Evolutionary conservation across 352 stramenopile genomes (phyloP), one percentile per base, ranked within the genome.

Genomic region (Globisporangium cylindrosporum): DNA sequence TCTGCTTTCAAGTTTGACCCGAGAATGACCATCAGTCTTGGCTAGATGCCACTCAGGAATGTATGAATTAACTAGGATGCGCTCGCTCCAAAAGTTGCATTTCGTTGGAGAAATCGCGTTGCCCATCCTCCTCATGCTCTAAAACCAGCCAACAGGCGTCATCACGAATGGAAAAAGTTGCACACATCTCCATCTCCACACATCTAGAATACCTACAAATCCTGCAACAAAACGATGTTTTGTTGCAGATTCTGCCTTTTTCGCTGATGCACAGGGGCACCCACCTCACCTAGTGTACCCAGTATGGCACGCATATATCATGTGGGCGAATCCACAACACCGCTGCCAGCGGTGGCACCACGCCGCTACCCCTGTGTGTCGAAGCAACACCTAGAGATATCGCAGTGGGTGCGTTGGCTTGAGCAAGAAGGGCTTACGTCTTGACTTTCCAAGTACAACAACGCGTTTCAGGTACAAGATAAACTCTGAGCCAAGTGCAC

Each of bases 31-130:
- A 55, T 55, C 59, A 64, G 32, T 51, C 25, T 56, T 34, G 55
- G 36, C 24, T 41, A 5, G 9, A 55, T 55, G 22, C 38, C 27
- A 64, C 24, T 56, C 59, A 65, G 57, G 59, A 65, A 65, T 65
- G 59, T 41, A 65, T 65, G 59, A 65, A 57, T 46, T 65, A 57
- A 65, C 59, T 27, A n/a, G 56, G 56, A 62, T 62, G 56, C 32
- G 32, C 32, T 22, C 54, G 10, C 32, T 12, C 9, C 20, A 41
- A 49, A 20, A 62, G 56, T 29, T 6, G 56, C n/a, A 32, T 64
- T 24, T 51, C 14, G n/a, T 62, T 18, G 57, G 46, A 20, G 29
- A 24, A 49, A 24, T 38, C 24, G 7, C 9, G 4, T 5, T 6
- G 59, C 24, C 9, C 59, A 65, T 65, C 59, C 20, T 34, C 41